These are phyloP conservation scores for Onygenales sp. DNA, from an alignment of 2,329 filamentous ascomycete genomes.

Conservation along the genomic window DNA sequence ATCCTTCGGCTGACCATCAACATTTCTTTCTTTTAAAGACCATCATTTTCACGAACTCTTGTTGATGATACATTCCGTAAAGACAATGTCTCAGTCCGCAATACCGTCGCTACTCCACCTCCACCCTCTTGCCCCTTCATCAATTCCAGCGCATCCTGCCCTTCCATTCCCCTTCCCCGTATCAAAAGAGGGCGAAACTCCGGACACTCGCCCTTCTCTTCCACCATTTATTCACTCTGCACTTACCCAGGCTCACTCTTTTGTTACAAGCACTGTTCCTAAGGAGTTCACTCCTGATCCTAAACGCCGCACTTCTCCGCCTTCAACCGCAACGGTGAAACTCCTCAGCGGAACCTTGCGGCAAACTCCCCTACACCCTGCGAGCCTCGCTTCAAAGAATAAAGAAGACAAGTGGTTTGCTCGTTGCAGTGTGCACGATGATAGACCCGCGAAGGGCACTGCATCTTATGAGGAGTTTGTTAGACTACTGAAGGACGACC, in stretches of 20 bases:
- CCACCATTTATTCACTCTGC: conserved; percentile 15
- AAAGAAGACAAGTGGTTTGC: conserved; percentile 31
- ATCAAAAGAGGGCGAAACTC: not conserved
- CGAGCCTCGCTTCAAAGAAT: not conserved
- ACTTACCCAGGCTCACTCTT: conserved; percentile 20
- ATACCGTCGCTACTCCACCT: not conserved
- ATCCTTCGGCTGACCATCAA: no score
- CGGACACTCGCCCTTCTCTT: conserved; percentile 12
- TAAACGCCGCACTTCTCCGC: conserved; percentile 20
- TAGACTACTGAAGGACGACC: conserved; percentile 25
- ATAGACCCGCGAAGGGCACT: conserved; percentile 20
- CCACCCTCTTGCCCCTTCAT: conserved; percentile 19
- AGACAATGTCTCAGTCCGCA: not conserved
- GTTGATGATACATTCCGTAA: no score
- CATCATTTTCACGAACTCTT: no score
- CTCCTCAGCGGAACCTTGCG: conserved; percentile 12
- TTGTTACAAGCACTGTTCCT: conserved; percentile 19
- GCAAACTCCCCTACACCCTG: not conserved
- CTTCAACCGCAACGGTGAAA: conserved; percentile 21
- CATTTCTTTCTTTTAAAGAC: no score
- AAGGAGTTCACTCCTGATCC: conserved; percentile 17
- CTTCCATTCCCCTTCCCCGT: conserved; percentile 7
- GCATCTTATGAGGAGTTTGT: conserved; percentile 31
- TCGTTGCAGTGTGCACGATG: conserved; percentile 28
- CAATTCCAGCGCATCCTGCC: conserved; percentile 21